Evolutionary conservation across 352 stramenopile species (phyloP).

Genomic region (Phytophthora cactorum): DNA sequence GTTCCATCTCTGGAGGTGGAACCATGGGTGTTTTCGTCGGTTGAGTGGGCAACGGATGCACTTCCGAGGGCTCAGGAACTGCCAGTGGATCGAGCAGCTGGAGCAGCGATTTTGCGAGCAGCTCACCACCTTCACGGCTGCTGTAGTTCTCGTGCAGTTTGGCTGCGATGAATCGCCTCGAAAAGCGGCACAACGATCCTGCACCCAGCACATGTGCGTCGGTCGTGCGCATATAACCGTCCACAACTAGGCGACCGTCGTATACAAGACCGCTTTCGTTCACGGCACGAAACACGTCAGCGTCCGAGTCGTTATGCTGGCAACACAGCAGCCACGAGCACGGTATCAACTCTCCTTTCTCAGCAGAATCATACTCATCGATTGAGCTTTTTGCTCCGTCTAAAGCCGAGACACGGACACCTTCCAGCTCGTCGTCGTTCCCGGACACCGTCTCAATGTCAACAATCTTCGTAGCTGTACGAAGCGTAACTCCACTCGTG

Average conservation of each 20-base stretch:
- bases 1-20: slow-evolving; percentile 70
- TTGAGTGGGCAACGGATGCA: slow-evolving; percentile 25
- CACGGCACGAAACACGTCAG: slow-evolving; percentile 89
- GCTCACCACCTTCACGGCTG: slow-evolving; percentile 74
- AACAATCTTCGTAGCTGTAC: slow-evolving; percentile 59
- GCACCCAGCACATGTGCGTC: slow-evolving; percentile 80
- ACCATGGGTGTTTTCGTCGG: slow-evolving; percentile 35
- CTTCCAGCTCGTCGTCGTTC: slow-evolving; percentile 47
- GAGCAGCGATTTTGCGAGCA: slow-evolving; percentile 70
- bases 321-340: slow-evolving; percentile 86
- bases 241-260: slow-evolving; percentile 91
- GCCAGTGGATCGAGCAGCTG: slow-evolving; percentile 69
- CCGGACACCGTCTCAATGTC: slow-evolving; percentile 36
- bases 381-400: slow-evolving; percentile 8
- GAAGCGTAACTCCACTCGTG: slow-evolving; percentile 40
- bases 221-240: slow-evolving; percentile 84
- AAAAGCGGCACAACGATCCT: slow-evolving; percentile 82
- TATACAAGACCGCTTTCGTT: slow-evolving; percentile 93
- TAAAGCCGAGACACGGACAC: slow-evolving; percentile 43
- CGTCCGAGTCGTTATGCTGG: slow-evolving; percentile 85
- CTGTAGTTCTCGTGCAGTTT: slow-evolving; percentile 85
- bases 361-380: background rate
- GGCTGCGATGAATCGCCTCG: slow-evolving; percentile 73
- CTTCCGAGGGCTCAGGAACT: slow-evolving; percentile 5
- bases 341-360: slow-evolving; percentile 35